phyloP scores from a whole-genome alignment of 2,329 filamentous ascomycete species.

The Calonectria pauciramosa region DNA sequence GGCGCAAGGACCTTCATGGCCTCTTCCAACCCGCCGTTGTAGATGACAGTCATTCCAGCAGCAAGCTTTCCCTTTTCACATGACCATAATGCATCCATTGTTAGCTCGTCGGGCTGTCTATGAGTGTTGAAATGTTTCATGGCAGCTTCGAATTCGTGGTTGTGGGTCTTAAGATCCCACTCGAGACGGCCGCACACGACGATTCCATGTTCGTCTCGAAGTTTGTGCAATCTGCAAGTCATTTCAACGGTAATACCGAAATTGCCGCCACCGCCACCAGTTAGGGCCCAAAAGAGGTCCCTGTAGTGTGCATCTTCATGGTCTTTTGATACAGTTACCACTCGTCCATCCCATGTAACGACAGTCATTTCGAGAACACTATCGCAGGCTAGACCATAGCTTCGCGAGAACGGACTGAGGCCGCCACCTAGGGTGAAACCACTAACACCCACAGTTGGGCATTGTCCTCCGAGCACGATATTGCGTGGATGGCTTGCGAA shows the following conservation, averaged over 20 bases:
- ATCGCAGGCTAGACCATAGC: neutral
- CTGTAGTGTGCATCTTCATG: neutral
- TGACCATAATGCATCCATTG: neutral
- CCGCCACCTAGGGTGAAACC: neutral
- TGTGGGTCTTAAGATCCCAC: neutral
- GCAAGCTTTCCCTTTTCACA: neutral
- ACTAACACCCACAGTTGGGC: neutral
- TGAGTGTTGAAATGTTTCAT: neutral
- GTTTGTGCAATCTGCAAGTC: neutral
- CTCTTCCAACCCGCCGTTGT: neutral
- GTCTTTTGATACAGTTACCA: neutral
- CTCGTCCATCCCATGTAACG: neutral
- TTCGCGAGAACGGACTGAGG: neutral
- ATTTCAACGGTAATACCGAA: neutral
- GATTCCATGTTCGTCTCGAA: neutral
- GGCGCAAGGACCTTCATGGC: neutral
- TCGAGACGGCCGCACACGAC: neutral
- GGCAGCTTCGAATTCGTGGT: neutral
- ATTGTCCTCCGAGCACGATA: neutral
- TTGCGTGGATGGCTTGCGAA: neutral
- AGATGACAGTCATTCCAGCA: neutral
- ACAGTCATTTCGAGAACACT: neutral
- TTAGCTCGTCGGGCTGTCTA: neutral
- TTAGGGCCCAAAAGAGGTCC: neutral
- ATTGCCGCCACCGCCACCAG: neutral